Conservation (phyloP, 2,329 filamentous ascomycete genomes). For the Magnaporthiopsis poae region DNA sequence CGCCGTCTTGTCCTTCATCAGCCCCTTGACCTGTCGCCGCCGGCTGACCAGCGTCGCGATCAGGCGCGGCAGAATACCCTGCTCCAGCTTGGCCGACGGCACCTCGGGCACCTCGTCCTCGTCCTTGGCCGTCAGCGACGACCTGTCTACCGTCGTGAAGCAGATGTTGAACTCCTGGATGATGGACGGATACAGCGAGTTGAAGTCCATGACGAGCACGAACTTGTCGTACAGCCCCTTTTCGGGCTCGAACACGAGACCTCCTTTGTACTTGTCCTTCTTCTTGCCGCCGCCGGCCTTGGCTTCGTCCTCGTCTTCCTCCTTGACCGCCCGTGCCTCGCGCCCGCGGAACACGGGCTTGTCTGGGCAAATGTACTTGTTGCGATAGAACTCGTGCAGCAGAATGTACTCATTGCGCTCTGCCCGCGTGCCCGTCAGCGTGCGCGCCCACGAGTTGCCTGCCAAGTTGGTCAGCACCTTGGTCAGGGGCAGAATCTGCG, state of each 20-base stretch:
- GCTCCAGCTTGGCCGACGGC: constrained; percentile 57
- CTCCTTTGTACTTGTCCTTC: constrained; percentile 98
- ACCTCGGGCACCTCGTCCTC: constrained; percentile 86
- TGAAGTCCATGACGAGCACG: constrained; percentile 99
- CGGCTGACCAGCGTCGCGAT: constrained; percentile 86
- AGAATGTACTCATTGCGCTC: constrained; percentile 99
- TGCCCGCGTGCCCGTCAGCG: constrained; percentile 85
- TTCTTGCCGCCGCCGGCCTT: constrained; percentile 55
- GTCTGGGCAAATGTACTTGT: constrained; percentile 96
- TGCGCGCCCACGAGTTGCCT: constrained; percentile 96
- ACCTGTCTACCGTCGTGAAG: constrained; percentile 89
- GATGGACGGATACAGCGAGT: constrained; percentile 95
- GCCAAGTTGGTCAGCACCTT: constrained; percentile 94
- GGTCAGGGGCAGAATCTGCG: constrained; percentile 85
- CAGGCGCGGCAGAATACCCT: constrained; percentile 78
- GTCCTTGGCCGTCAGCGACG: constrained; percentile 50
- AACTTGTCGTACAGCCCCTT: constrained; percentile 97
- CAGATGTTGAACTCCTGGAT: constrained; percentile 99
- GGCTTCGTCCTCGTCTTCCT: constrained; percentile 66
- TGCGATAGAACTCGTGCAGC: constrained; percentile 88
- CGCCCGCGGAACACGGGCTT: constrained; percentile 62
- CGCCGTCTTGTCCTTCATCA: constrained; percentile 91
- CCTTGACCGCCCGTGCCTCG: constrained; percentile 63
- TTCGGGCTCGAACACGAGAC: constrained; percentile 94
- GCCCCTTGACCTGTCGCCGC: constrained; percentile 81